Conservation (phyloP, 2,329 filamentous ascomycete genomes). For the Graphilbum sp. region DNA sequence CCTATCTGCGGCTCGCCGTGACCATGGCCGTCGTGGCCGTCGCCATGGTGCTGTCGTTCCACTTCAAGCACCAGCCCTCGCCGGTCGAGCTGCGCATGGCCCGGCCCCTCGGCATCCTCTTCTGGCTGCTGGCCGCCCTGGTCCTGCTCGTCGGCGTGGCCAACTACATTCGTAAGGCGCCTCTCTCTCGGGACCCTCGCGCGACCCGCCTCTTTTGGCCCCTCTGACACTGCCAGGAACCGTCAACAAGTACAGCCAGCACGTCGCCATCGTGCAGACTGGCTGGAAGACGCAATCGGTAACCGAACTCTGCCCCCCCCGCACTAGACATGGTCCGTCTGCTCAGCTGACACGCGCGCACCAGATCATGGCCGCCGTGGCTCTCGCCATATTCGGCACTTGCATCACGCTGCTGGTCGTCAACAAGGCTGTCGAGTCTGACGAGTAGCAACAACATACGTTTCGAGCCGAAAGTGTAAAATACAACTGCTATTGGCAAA, state of each 20-base stretch:
- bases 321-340: too few relatives aligned
- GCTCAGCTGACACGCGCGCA: too few relatives aligned
- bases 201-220: not conserved
- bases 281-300: conserved; percentile 87
- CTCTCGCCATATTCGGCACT: conserved; percentile 46
- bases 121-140: conserved; percentile 68
- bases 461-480: too few relatives aligned
- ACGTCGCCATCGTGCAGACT: conserved; percentile 72
- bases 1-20: conserved; percentile 74
- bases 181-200: too few relatives aligned
- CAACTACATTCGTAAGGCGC: conserved; percentile 61
- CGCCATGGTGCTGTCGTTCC: conserved; percentile 86
- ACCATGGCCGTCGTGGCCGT: conserved; percentile 84
- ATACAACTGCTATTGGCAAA: too few relatives aligned
- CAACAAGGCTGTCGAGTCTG: conserved; percentile 20
- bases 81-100: conserved; percentile 60
- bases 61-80: conserved; percentile 60
- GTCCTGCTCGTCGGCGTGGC: conserved; percentile 63
- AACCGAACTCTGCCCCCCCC: conserved; percentile 11
- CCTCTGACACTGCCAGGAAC: conserved; percentile 27
- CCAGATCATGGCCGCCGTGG: conserved; percentile 48
- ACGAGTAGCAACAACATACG: too few relatives aligned
- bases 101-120: conserved; percentile 68
- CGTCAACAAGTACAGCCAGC: conserved; percentile 63
- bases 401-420: conserved; percentile 46